Conservation (phyloP, 2,329 filamentous ascomycete species). For the Cytospora chrysosperma region DNA sequence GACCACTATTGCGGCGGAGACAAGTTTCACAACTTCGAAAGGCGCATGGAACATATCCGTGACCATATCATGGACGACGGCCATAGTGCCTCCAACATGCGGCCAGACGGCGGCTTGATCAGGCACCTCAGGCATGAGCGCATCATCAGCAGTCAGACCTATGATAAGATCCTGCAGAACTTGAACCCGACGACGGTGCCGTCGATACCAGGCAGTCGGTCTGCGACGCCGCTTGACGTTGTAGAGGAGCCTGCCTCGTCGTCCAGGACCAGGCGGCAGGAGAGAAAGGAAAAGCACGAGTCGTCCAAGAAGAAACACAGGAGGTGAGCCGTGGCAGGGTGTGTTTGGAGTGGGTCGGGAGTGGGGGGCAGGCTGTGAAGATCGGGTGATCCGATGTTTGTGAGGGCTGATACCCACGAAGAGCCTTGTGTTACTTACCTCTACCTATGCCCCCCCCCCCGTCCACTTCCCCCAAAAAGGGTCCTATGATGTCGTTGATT, state of each 20-base stretch:
- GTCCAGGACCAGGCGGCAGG: not conserved
- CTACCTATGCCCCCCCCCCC: not conserved
- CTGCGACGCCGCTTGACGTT: not conserved
- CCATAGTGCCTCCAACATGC: slow-evolving; percentile 27
- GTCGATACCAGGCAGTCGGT: not conserved
- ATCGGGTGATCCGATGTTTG: not conserved
- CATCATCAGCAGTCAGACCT: slow-evolving; percentile 30
- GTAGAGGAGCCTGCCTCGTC: slow-evolving; percentile 6
- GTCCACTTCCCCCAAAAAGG: not conserved
- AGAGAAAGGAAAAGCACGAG: not conserved
- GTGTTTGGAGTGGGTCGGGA: not conserved
- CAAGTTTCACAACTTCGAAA: slow-evolving; percentile 32
- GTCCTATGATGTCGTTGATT: too few species aligned
- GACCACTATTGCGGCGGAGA: slow-evolving; percentile 5
- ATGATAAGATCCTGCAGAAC: not conserved
- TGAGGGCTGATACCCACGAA: not conserved
- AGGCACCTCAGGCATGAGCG: slow-evolving; percentile 35
- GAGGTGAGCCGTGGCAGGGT: not conserved
- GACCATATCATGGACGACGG: slow-evolving; percentile 40
- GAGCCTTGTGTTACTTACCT: not conserved
- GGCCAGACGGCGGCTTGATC: slow-evolving; percentile 43
- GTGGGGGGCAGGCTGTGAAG: not conserved
- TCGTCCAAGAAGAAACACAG: not conserved
- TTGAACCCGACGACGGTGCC: not conserved
- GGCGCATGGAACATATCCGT: slow-evolving; percentile 51